Evolutionary conservation across 2,329 filamentous ascomycete genomes (phyloP).

Genomic region (Venturia pyrina): DNA sequence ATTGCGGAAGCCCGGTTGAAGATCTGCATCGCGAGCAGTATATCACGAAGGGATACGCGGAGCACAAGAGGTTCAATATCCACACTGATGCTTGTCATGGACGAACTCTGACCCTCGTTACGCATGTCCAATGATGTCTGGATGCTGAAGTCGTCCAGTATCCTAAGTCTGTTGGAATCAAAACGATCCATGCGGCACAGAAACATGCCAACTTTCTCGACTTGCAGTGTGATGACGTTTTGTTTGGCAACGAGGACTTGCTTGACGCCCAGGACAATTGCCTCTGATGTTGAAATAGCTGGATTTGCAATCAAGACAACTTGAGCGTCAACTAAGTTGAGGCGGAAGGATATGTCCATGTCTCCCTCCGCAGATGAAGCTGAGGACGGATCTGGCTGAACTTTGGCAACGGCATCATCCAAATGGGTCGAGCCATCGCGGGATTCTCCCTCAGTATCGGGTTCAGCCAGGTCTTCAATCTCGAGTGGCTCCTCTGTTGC

Average conservation of each 20-base stretch:
- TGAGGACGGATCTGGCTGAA: constrained; percentile 20
- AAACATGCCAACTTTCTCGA: constrained; percentile 96
- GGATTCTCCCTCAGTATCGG: constrained; percentile 31
- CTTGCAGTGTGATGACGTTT: constrained; percentile 84
- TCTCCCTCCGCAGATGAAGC: constrained; percentile 31
- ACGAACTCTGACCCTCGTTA: constrained; percentile 47
- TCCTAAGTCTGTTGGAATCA: constrained; percentile 77
- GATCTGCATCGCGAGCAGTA: constrained; percentile 87
- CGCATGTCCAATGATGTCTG: constrained; percentile 77
- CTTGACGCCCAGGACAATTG: constrained; percentile 89
- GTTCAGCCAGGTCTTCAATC: constrained; percentile 47
- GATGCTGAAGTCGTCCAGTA: constrained; percentile 93
- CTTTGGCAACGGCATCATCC: neutral
- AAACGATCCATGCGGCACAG: constrained; percentile 97
- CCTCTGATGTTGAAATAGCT: constrained; percentile 78
- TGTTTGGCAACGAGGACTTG: constrained; percentile 89
- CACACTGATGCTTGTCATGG: constrained; percentile 68
- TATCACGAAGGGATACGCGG: constrained; percentile 84
- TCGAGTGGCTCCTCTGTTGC: constrained; percentile 45
- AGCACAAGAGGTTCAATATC: constrained; percentile 88
- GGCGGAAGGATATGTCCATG: constrained; percentile 75
- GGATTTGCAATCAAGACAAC: constrained; percentile 95
- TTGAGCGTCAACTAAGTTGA: constrained; percentile 93
- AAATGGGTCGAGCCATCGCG: constrained; percentile 7
- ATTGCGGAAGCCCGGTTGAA: constrained; percentile 83